Base-by-base conservation (phyloP, 257 asterid genomes). In the Rauvolfia tetraphylla region DNA sequence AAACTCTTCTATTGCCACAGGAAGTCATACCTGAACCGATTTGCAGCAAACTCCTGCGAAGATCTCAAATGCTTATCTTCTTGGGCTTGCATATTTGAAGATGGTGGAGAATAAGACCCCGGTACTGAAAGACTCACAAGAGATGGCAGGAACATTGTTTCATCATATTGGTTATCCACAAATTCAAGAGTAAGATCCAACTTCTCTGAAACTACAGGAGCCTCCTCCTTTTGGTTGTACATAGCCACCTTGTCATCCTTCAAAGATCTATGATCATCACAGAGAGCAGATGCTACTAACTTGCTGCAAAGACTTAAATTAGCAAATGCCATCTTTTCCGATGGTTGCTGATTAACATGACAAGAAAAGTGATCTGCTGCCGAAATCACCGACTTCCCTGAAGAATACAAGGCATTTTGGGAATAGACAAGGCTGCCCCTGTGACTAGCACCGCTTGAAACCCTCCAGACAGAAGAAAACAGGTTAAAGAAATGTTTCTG, bases 401-500 rank as follows among this genome's bases (percentile, higher is more conserved):
- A 81, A 75, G 91, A 74, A 77, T 83, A 86, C 49, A 84, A 83
- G 74, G 91, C 93, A 79, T 84, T 88, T 75, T 79, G 86, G 44
- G 83, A 79, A 76, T 81, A 71, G 41, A 71, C 81, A 66, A 71
- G 72, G 11, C 53, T 75, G 62, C 79, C 83, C 66, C 75, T 81
- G 66, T 72, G 82, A 74, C 69, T 80, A 80, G 81, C 76, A 73
- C 66, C 74, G 48, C 87, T 83, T 51, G 74, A 75, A 75, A 79
- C 83, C 81, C 86, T 91, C 98, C 96, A 91, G 71, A 85, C 82
- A 58, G 92, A 86, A 80, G 96, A 91, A 78, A 93, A 88, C 80
- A 90, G 79, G 74, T 92, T 87, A 80, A 88, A 85, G 87, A 91
- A 91, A 84, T 95, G 99, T 69, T 83, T 89, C 75, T 89, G 97